Conservation (phyloP, 306 rosid species). For the Phaseolus lunatus region DNA sequence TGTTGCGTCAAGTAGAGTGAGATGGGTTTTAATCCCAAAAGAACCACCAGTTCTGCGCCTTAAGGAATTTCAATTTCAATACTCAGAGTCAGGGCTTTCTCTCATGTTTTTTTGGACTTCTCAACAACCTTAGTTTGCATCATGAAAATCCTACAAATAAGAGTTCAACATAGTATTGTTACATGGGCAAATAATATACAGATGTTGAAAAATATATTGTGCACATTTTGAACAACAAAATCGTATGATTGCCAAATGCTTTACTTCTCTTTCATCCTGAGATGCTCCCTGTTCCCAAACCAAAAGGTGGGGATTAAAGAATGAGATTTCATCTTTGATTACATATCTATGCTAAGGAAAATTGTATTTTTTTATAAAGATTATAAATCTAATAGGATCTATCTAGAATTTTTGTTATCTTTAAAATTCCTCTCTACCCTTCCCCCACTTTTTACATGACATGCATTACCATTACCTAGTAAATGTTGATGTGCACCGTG, state of each 20-base stretch:
- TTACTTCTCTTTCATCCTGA: slow-evolving; percentile 1
- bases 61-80: slow-evolving; percentile 37
- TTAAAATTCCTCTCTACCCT: background rate
- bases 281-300: slow-evolving; percentile 3
- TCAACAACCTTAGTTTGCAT: slow-evolving; percentile 30
- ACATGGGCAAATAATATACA: slow-evolving; percentile 19
- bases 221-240: slow-evolving; percentile 28
- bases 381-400: background rate
- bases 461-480: slow-evolving; percentile 4
- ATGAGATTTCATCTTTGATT: background rate
- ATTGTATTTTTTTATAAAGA: background rate
- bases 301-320: slow-evolving; percentile 13
- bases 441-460: background rate
- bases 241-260: slow-evolving; percentile 27
- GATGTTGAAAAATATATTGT: background rate
- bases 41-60: slow-evolving; percentile 44
- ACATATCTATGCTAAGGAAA: slow-evolving; percentile 3
- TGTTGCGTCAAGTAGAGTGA: slow-evolving; percentile 45
- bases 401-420: background rate
- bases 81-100: background rate
- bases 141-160: slow-evolving; percentile 39
- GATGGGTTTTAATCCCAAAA: slow-evolving; percentile 41
- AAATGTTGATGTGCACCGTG: background rate
- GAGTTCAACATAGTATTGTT: background rate
- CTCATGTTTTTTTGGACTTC: slow-evolving; percentile 17